Percentiles rank a stretch among this genome's conserved stretches.
Conservation (phyloP, 768 basidiomycete genomes). For the Mycena epipterygia region DNA sequence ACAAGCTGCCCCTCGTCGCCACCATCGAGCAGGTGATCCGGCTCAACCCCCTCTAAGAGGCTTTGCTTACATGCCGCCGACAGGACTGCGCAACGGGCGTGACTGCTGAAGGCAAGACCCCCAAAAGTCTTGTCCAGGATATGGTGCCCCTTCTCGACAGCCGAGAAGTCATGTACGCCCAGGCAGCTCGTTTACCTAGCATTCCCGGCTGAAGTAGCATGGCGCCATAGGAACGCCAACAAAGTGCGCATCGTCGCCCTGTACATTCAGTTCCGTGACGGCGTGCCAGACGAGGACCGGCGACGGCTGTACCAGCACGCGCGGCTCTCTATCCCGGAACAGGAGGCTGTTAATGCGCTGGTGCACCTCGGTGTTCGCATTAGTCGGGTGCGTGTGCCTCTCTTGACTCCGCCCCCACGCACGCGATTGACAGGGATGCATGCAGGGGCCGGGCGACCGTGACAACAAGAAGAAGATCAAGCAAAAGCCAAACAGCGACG, state of each 20-base stretch:
- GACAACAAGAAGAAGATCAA: slow-evolving; percentile 88
- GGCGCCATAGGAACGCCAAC: slow-evolving; percentile 75
- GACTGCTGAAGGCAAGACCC: slow-evolving; percentile 93
- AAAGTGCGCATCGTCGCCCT: slow-evolving; percentile 97
- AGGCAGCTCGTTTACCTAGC: background rate
- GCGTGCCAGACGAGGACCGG: slow-evolving; percentile 98
- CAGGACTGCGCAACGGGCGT: slow-evolving; percentile 95
- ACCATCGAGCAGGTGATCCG: slow-evolving; percentile 87
- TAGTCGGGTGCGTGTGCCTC: slow-evolving; percentile 70
- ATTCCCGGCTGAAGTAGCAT: slow-evolving; percentile 7
- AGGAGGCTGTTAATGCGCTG: slow-evolving; percentile 94
- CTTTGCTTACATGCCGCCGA: slow-evolving; percentile 4
- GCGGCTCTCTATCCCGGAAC: slow-evolving; percentile 85
- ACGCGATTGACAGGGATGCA: background rate
- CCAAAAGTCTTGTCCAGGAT: slow-evolving; percentile 95
- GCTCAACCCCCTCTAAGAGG: background rate
- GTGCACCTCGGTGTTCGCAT: slow-evolving; percentile 87
- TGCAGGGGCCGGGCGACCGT: slow-evolving; percentile 80
- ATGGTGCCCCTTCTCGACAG: slow-evolving; percentile 98
- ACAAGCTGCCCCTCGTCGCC: slow-evolving; percentile 85
- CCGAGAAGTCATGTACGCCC: slow-evolving; percentile 84
- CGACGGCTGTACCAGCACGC: slow-evolving; percentile 96
- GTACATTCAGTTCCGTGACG: slow-evolving; percentile 95
- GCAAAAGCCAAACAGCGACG: slow-evolving; percentile 81
- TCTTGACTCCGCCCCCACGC: background rate